phyloP scores from a whole-genome alignment of 306 rosid genomes.

The Prunus mume region DNA sequence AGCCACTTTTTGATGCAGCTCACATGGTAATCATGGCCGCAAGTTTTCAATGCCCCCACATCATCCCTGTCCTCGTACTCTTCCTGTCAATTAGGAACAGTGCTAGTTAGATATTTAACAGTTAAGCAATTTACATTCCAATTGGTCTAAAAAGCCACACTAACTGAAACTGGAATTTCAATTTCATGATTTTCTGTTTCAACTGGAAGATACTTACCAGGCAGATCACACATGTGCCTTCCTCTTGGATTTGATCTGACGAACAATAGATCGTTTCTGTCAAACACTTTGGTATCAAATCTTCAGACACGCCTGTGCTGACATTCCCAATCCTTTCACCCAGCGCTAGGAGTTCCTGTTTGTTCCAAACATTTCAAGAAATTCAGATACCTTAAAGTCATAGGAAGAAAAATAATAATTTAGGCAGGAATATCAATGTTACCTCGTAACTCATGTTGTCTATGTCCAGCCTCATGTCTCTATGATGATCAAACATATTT shows the following conservation, averaged over 20 bases:
- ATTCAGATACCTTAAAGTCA: not conserved
- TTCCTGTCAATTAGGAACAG: slow-evolving; percentile 45
- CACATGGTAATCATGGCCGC: slow-evolving; percentile 83
- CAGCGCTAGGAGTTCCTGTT: slow-evolving; percentile 77
- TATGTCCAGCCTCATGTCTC: slow-evolving; percentile 84
- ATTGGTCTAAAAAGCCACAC: not conserved
- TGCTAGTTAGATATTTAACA: not conserved
- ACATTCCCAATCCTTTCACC: slow-evolving; percentile 84
- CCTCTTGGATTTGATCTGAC: slow-evolving; percentile 64
- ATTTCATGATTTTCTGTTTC: not conserved
- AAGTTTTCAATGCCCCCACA: slow-evolving; percentile 62
- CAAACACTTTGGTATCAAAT: slow-evolving; percentile 58
- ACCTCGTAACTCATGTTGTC: slow-evolving; percentile 92
- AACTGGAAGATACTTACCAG: slow-evolving; percentile 43
- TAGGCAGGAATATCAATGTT: not conserved
- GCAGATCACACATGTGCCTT: slow-evolving; percentile 68
- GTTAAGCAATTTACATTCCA: not conserved
- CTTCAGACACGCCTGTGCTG: slow-evolving; percentile 74
- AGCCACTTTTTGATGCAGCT: slow-evolving; percentile 83
- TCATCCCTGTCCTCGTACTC: slow-evolving; percentile 83
- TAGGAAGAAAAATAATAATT: not conserved
- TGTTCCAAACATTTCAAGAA: slow-evolving; percentile 16
- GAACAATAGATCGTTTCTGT: slow-evolving; percentile 77
- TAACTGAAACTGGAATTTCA: not conserved
- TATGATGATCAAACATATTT: slow-evolving; percentile 66